Percentiles rank a stretch among this genome's conserved stretches.
These are phyloP conservation scores for Uronychia binucleata DNA, from an alignment of 73 alveolate species.

Conservation along the genomic window DNA sequence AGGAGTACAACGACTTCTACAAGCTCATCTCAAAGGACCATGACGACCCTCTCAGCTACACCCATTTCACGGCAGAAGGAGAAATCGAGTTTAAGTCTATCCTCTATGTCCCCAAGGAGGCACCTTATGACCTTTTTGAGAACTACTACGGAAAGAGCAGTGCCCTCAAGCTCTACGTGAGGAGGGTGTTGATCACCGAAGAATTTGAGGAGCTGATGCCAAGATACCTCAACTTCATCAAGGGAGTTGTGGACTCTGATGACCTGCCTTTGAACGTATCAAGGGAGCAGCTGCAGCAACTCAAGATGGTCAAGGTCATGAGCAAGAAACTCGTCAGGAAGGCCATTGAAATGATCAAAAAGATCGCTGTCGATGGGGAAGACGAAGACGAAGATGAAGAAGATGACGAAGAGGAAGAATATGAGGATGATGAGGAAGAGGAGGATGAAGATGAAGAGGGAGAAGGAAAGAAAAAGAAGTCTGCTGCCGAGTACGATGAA, in stretches of 20 bases:
- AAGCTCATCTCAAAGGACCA: slow-evolving; percentile 96
- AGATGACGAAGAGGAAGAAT: slow-evolving; percentile 79
- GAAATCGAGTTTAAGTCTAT: slow-evolving; percentile 97
- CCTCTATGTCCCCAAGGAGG: slow-evolving; percentile 92
- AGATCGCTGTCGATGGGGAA: slow-evolving; percentile 90
- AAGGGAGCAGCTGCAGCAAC: slow-evolving; percentile 97
- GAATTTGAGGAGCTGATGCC: slow-evolving; percentile 99
- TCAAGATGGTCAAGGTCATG: slow-evolving; percentile 95
- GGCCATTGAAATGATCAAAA: slow-evolving; percentile 87
- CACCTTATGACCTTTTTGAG: slow-evolving; percentile 95
- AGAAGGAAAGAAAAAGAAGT: slow-evolving; percentile 72
- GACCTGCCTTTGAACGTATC: slow-evolving; percentile 98
- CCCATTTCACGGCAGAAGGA: slow-evolving; percentile 98
- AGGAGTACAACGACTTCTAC: slow-evolving; percentile 96
- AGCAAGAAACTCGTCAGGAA: slow-evolving; percentile 95
- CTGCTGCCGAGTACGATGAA: slow-evolving; percentile 75
- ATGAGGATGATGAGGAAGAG: slow-evolving; percentile 50
- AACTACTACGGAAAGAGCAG: slow-evolving; percentile 95
- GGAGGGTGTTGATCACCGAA: slow-evolving; percentile 98
- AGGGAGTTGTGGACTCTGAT: slow-evolving; percentile 99
- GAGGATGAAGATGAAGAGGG: slow-evolving; percentile 59
- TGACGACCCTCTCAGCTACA: slow-evolving; percentile 96
- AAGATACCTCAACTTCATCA: slow-evolving; percentile 95
- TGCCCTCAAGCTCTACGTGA: slow-evolving; percentile 96
- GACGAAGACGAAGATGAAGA: slow-evolving; percentile 95